Conservation (phyloP, 31 red algal genomes). For the Odonthalia washingtoniensis region DNA sequence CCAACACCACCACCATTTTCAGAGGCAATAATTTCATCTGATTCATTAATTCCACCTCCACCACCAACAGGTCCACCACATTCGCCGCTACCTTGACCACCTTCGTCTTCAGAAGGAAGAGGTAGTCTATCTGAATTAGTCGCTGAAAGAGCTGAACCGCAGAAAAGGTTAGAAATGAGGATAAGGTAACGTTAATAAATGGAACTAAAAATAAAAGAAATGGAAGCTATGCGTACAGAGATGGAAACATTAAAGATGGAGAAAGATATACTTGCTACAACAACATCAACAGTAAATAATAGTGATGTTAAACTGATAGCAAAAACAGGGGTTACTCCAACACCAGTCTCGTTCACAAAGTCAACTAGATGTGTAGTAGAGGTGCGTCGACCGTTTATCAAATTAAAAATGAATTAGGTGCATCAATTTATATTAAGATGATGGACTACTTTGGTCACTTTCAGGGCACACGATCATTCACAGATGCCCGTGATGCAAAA, state of each 20-base stretch:
- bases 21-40: not conserved
- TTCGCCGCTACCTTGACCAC: not conserved
- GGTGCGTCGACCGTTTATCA: too few relatives aligned
- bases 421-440: too few relatives aligned
- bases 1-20: slow-evolving; percentile 23
- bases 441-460: too few relatives aligned
- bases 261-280: slow-evolving; percentile 32
- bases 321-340: too few relatives aligned
- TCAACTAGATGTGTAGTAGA: too few relatives aligned
- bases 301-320: too few relatives aligned
- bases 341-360: too few relatives aligned
- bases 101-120: too few relatives aligned
- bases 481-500: too few relatives aligned
- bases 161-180: slow-evolving; percentile 53
- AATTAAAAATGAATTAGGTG: too few relatives aligned
- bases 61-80: not conserved
- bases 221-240: slow-evolving; percentile 65
- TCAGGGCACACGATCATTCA: too few relatives aligned
- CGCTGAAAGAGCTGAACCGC: not conserved
- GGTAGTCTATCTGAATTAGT: slow-evolving; percentile 4
- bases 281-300: not conserved
- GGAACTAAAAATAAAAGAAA: slow-evolving; percentile 60
- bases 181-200: slow-evolving; percentile 48
- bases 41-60: not conserved
- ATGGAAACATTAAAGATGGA: slow-evolving; percentile 71